Base-by-base conservation (phyloP, 2,329 filamentous ascomycete species). In the Trichoderma asperellum region DNA sequence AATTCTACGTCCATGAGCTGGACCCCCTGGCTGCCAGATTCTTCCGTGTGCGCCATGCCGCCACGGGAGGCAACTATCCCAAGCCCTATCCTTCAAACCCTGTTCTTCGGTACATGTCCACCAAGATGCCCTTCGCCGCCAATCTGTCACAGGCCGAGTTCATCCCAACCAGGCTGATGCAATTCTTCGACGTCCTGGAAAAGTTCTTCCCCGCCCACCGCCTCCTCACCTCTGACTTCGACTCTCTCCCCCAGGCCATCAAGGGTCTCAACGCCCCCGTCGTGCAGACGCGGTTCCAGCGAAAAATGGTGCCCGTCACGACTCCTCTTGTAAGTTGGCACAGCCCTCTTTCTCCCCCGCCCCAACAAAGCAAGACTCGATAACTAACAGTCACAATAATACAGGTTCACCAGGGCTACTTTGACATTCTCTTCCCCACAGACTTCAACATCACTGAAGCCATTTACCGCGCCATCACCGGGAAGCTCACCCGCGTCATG, bases 361-460 rank as follows among this genome's bases (percentile, higher is more conserved):
- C 24, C 24, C 24, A 24, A 24, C 24, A 24, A 24, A 21, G 5
- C 2, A 4, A 49, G 35, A 49, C 18, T 18, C 4, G 6, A 8
- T 6, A 16, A 43, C 49, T 64, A 55, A 64, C 5, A 32, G 32
- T 32, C 7, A 5, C 5, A n/a, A 4, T 11, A n/a, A 58, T 21
- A 0, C 14, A 96, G 93, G 93, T 97, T 59, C 94, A 98, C 79
- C 96, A 99, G 83, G 96, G 96, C 57, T 98, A 97, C 81, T 99
- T 99, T 78, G 96, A 99, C 78, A 97, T 99, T 75, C 90, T 99
- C 77, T 99, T 99, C 82, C 96, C 96, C 0, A 99, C 96, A 12
- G 92, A 99, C 80, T 99, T 99, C 78, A 86, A 88, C 72, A 91
- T 97, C 73, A 91, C 96, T 81, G 94, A 98, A 80, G 90, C 93